These are phyloP conservation scores for Tuctoria greenei DNA, from an alignment of 176 grass and related monocot genomes.

Conservation along the genomic window DNA sequence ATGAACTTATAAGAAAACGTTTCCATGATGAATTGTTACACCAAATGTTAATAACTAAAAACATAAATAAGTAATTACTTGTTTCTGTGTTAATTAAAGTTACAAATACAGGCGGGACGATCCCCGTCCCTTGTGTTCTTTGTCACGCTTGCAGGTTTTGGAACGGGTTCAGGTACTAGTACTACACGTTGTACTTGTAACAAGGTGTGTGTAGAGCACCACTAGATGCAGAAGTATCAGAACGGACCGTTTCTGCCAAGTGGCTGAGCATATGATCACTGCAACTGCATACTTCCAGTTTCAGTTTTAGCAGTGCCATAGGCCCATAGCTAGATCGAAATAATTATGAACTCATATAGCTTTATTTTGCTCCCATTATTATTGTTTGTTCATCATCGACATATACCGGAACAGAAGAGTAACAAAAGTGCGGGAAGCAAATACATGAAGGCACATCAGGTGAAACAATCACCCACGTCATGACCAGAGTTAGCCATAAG, in stretches of 20 bases:
- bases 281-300: background rate
- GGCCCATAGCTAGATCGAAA: background rate
- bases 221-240: background rate
- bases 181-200: too few relatives aligned
- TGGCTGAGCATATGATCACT: background rate
- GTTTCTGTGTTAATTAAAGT: too few relatives aligned
- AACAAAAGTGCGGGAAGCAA: background rate
- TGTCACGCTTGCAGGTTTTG: too few relatives aligned
- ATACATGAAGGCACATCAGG: background rate
- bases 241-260: background rate
- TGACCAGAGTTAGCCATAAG: background rate
- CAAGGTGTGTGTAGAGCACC: too few relatives aligned
- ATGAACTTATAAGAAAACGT: too few relatives aligned
- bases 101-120: too few relatives aligned
- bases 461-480: too few relatives aligned
- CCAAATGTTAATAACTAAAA: too few relatives aligned
- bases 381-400: background rate
- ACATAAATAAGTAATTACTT: too few relatives aligned
- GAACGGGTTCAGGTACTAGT: too few relatives aligned
- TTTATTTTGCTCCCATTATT: background rate
- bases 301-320: background rate
- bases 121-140: too few relatives aligned
- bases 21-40: too few relatives aligned
- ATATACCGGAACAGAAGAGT: conserved; percentile 11
- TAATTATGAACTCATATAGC: background rate